A percentile compares a stretch with the other conserved stretches of the same genome.
phyloP scores from a whole-genome alignment of 768 basidiomycete genomes.

The Tricholoma furcatifolium region DNA sequence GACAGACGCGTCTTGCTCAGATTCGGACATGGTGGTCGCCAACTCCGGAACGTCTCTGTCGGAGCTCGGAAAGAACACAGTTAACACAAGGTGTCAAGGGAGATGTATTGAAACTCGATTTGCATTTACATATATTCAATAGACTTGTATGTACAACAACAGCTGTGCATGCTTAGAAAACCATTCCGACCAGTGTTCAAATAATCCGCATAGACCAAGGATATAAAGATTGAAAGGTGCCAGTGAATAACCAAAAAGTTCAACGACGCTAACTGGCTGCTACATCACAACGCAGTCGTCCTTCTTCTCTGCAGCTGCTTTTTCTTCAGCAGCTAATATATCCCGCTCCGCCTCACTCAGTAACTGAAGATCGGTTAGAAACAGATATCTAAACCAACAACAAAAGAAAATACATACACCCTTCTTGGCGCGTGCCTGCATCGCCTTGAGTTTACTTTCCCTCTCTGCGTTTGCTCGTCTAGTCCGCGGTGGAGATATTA shows the following conservation, averaged over 20 bases:
- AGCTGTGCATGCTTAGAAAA: no score
- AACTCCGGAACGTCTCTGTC: slow-evolving; percentile 1
- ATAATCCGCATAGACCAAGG: background rate
- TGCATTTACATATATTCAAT: no score
- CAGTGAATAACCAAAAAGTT: no score
- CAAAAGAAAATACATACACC: slow-evolving; percentile 49
- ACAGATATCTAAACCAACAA: background rate
- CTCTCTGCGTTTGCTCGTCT: slow-evolving; percentile 77
- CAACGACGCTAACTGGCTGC: no score
- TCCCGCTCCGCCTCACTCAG: slow-evolving; percentile 65
- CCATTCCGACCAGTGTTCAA: no score
- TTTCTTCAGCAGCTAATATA: slow-evolving; percentile 52
- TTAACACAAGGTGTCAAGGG: no score
- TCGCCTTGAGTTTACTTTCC: slow-evolving; percentile 66
- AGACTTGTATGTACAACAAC: no score
- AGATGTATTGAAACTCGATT: no score
- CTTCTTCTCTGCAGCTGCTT: slow-evolving; percentile 40
- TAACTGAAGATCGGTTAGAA: slow-evolving; percentile 32
- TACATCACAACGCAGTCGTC: slow-evolving; percentile 62
- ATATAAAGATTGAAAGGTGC: background rate
- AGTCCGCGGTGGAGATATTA: slow-evolving; percentile 11
- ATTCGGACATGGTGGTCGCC: slow-evolving; percentile 36
- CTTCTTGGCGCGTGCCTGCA: slow-evolving; percentile 73
- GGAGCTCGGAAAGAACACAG: slow-evolving; percentile 13
- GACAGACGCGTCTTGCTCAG: slow-evolving; percentile 49